Conservation (phyloP, 305 asterid genomes). For the Fraxinus paxiana region DNA sequence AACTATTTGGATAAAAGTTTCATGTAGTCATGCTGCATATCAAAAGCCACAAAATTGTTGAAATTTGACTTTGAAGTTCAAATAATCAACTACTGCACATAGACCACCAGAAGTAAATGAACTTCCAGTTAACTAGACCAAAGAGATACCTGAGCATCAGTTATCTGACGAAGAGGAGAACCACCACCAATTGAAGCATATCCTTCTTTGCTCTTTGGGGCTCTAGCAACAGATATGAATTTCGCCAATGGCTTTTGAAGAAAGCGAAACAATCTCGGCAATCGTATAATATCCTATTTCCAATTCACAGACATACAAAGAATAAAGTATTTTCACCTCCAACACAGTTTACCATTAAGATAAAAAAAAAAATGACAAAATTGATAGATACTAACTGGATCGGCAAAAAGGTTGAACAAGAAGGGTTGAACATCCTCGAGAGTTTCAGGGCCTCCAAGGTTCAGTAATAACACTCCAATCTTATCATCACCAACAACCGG, state of each 20-base stretch:
- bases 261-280: constrained; percentile 88
- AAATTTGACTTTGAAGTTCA: constrained; percentile 18
- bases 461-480: constrained; percentile 85
- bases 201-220: constrained; percentile 96
- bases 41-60: constrained; percentile 14
- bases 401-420: constrained; percentile 90
- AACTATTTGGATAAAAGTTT: background rate
- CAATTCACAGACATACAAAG: constrained; percentile 20
- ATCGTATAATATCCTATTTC: constrained; percentile 84
- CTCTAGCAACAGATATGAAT: constrained; percentile 85
- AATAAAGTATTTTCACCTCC: constrained; percentile 21
- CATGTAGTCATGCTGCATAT: background rate
- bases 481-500: constrained; percentile 59
- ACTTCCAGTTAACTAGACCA: background rate
- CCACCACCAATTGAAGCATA: constrained; percentile 99
- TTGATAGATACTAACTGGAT: constrained; percentile 62
- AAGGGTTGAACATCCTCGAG: constrained; percentile 96
- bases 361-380: constrained; percentile 20
- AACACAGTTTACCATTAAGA: constrained; percentile 10
- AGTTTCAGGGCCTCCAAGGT: constrained; percentile 98
- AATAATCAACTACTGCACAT: constrained; percentile 3
- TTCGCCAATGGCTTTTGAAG: constrained; percentile 94
- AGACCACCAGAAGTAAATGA: constrained; percentile 3
- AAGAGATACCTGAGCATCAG: constrained; percentile 80
- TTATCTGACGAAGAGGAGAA: constrained; percentile 92